Evolutionary conservation across 169 alveolate species (phyloP), one percentile per base, ranked within the genome.

Genomic region (Plasmodium gallinaceum): DNA sequence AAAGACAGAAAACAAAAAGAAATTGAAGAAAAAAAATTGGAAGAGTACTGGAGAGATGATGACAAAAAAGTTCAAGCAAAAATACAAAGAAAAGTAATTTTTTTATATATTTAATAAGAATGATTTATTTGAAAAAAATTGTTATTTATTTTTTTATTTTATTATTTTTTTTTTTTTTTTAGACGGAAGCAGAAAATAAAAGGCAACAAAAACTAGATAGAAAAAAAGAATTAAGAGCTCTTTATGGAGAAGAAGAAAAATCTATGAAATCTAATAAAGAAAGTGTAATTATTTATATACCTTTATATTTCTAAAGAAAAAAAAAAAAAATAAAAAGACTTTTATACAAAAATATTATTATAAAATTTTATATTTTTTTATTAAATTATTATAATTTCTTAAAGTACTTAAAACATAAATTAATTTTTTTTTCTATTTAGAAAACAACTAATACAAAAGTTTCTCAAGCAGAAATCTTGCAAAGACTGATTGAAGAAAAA

Each of bases 1-100:
- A 92, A 89, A 37, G 86, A 71, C 61, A 91, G 65, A 57, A 92
- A 88, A 32, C 88, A 88, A 46, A 90, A 74, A 61, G 95, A 94
- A 88, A 74, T 75, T 3, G 96, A 94, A 58, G 92, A 88, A 62
- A 80, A 80, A 58, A 51, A 68, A 58, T 80, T 93, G 52, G 95
- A 92, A 42, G 93, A 92, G 26, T 89, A 73, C 46, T 94, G 96
- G 96, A 88, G 90, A 89, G 96, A 94, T 54, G 93, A 94, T 58
- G 96, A 94, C 65, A 94, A 94, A 75, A 66, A 90, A 45, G 92
- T 54, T 5, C 89, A 90, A 66, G 95, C 96, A 9, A 94, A 94
- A 62, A 90, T 72, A 24, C 95, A 94, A 37, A 90, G 96, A 45
- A 94, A 92, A 92, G 96, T 94, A 66, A 66, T n/a, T 54, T 16